Evolutionary conservation across 176 grass and related monocot species (phyloP).

Genomic region (Otatea glauca): DNA sequence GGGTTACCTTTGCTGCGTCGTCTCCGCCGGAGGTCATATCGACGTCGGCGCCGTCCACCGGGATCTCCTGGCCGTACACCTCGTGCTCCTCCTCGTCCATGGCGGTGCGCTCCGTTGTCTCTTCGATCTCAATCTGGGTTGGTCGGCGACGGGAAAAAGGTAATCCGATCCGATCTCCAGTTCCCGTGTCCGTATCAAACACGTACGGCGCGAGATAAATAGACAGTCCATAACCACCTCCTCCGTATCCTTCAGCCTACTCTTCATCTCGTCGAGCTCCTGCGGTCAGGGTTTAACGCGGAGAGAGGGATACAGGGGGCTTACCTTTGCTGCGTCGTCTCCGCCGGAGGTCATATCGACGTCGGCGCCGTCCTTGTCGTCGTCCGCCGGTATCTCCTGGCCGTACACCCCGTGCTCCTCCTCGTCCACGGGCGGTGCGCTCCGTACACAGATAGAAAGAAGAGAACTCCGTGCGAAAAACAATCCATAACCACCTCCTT

Average conservation of each 20-base stretch:
- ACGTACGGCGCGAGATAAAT: too few relatives aligned
- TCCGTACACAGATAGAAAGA: too few relatives aligned
- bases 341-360: slow-evolving; percentile 59
- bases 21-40: slow-evolving; percentile 58
- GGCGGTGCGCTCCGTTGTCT: background rate
- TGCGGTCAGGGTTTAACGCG: slow-evolving; percentile 51
- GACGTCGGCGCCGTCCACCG: slow-evolving; percentile 73
- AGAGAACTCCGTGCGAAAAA: too few relatives aligned
- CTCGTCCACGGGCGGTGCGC: slow-evolving; percentile 55
- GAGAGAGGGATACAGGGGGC: background rate
- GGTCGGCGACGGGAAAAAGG: background rate
- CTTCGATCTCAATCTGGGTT: slow-evolving; percentile 34
- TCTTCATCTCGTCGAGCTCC: slow-evolving; percentile 81
- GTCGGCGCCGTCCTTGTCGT: slow-evolving; percentile 66
- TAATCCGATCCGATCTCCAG: too few relatives aligned
- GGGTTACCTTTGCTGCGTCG: slow-evolving; percentile 53
- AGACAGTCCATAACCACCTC: slow-evolving; percentile 33
- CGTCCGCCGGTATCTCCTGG: slow-evolving; percentile 76
- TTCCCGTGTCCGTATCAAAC: too few relatives aligned
- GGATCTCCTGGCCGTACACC: slow-evolving; percentile 77
- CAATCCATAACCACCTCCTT: too few relatives aligned
- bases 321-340: slow-evolving; percentile 62
- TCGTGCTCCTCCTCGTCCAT: slow-evolving; percentile 89
- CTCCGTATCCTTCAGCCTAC: slow-evolving; percentile 75
- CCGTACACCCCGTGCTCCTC: slow-evolving; percentile 85